Conservation (phyloP, 2,329 filamentous ascomycete genomes). For the Parasarocladium wereldwijsianum region DNA sequence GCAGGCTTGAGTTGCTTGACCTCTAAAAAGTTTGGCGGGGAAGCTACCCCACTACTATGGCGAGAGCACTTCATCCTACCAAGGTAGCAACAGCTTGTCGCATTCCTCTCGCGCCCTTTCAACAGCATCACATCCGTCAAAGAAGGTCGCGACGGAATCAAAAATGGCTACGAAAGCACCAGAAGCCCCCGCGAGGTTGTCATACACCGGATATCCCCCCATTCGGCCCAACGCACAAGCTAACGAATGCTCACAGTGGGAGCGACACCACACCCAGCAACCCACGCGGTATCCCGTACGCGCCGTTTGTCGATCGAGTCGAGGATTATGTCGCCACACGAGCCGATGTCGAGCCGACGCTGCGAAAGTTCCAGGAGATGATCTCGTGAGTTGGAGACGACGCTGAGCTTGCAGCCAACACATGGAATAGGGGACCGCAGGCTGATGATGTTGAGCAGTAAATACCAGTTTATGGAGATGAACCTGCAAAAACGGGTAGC, state of each 20-base stretch:
- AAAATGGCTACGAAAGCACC: background rate
- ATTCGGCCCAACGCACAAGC: background rate
- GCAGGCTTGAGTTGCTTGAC: too few relatives aligned
- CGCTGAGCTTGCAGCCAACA: background rate
- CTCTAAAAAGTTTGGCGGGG: too few relatives aligned
- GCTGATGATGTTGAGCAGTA: conserved; percentile 38
- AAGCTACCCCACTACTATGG: too few relatives aligned
- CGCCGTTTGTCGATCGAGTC: conserved; percentile 76
- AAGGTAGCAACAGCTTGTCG: too few relatives aligned
- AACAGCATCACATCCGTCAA: too few relatives aligned
- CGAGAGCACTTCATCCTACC: too few relatives aligned
- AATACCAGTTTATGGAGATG: conserved; percentile 99
- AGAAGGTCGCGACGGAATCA: too few relatives aligned
- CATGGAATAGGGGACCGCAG: conserved; percentile 8
- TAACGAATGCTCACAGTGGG: conserved; percentile 9
- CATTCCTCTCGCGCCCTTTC: too few relatives aligned
- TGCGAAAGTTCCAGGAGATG: conserved; percentile 84
- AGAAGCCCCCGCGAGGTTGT: background rate
- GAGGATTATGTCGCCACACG: conserved; percentile 75
- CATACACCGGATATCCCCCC: background rate
- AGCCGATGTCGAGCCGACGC: conserved; percentile 63
- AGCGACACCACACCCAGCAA: conserved; percentile 49
- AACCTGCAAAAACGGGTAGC: conserved; percentile 74
- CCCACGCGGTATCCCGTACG: conserved; percentile 68
- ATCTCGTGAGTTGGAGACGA: conserved; percentile 50